Base-by-base conservation (phyloP, 352 stramenopile species). In the Elongisporangium prolatum region DNA sequence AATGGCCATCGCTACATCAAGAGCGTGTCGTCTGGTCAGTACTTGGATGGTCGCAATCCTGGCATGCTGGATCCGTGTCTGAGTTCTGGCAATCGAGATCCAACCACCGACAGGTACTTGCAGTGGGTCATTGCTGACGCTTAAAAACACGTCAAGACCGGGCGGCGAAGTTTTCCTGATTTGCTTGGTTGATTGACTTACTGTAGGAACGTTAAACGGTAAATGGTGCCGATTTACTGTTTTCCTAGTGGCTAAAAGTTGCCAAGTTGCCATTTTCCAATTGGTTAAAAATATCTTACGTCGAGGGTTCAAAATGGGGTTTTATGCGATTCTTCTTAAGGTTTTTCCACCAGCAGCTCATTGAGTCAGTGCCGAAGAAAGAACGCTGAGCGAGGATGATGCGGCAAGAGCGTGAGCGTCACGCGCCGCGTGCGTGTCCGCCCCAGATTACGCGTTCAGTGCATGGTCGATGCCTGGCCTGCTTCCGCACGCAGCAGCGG, bases 401-500 rank as follows among this genome's bases (percentile, higher is more conserved):
- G 28, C 4, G 28, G 28, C 28, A 40, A 13, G 28, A 40, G 28
- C 4, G 28, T 14, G 28, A 40, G 28, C 28, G 9, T 9, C 28
- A 40, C 28, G 28, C 28, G 28, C 28, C 5, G 28, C 28, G 28
- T 13, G 28, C 4, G 28, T 40, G 4, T 40, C 28, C 4, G 28
- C 28, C 28, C 8, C 28, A 40, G 28, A 13, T 1, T 40, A 13
- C 28, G 28, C 28, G 28, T 2, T 40, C 28, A 13, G 28, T 40
- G 8, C 81, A 91, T 50, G 82, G 82, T 6, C 57, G 61, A 44
- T 74, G 79, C 1, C 68, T 91, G 34, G 64, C 74, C 28, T 91
- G 82, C 57, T 91, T 89, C 65, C 79, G 79, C 0, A 74, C 82
- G 14, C 73, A 64, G n/a, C 68, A 75, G 51, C 79, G 82, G 18